A percentile compares a stretch with the other conserved stretches of the same genome.
phyloP scores from a whole-genome alignment of 805 yeast species.

The Ogataea trehaloabstinens region DNA sequence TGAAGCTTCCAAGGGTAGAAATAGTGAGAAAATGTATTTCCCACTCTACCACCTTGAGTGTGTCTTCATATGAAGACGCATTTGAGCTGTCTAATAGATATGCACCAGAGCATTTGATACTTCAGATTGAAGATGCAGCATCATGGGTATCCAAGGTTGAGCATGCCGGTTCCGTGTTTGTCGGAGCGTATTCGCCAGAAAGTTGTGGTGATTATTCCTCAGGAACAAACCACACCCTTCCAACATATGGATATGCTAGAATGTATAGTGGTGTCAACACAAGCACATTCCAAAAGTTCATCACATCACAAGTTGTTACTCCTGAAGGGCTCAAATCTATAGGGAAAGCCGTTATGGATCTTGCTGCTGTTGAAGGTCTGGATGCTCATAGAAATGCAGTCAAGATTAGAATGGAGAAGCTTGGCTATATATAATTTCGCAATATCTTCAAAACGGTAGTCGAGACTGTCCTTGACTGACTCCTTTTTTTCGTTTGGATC shows the following conservation, averaged over 20 bases:
- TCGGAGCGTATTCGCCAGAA: slow-evolving; percentile 95
- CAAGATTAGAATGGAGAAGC: slow-evolving; percentile 84
- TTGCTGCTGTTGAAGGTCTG: slow-evolving; percentile 94
- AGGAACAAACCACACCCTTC: slow-evolving; percentile 98
- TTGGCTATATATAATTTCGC: slow-evolving; percentile 42
- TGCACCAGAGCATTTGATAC: slow-evolving; percentile 97
- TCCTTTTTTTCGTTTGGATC: slow-evolving; percentile 4
- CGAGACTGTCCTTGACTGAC: slow-evolving; percentile 13
- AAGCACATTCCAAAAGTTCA: slow-evolving; percentile 89
- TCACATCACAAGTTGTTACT: slow-evolving; percentile 89
- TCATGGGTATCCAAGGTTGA: slow-evolving; percentile 69
- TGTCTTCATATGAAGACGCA: slow-evolving; percentile 73
- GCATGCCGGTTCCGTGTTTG: slow-evolving; percentile 95
- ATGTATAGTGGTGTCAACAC: slow-evolving; percentile 98
- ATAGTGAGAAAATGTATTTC: slow-evolving; percentile 90
- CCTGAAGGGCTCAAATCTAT: slow-evolving; percentile 81
- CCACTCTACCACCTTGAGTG: slow-evolving; percentile 81
- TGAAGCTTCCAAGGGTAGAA: slow-evolving; percentile 82
- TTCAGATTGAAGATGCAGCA: slow-evolving; percentile 81
- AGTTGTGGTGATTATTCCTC: slow-evolving; percentile 97
- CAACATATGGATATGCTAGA: slow-evolving; percentile 97
- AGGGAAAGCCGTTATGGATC: slow-evolving; percentile 94
- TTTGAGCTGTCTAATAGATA: slow-evolving; percentile 83
- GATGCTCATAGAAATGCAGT: slow-evolving; percentile 98
- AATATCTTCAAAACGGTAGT: slow-evolving; percentile 12